These are phyloP conservation scores for Candida awuae DNA, from an alignment of 805 yeast genomes.

Conservation along the genomic window DNA sequence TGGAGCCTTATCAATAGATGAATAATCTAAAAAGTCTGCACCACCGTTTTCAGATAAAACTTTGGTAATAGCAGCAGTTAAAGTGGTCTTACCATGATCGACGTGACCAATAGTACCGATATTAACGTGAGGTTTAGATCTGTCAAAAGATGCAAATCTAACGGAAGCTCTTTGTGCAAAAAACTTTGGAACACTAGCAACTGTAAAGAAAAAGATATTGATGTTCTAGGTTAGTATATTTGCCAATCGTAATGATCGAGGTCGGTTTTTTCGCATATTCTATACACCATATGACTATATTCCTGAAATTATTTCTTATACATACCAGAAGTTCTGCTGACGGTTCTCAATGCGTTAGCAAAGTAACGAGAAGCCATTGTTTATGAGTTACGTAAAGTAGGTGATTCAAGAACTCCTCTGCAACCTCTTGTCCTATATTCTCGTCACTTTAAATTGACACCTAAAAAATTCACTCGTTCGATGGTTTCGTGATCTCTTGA, in stretches of 20 bases:
- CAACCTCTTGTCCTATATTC: no score
- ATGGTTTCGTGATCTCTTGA: no score
- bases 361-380: constrained; percentile 28
- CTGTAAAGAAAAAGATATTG: constrained; percentile 1
- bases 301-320: neutral
- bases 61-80: constrained; percentile 98
- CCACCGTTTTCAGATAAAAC: constrained; percentile 82
- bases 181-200: constrained; percentile 14
- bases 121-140: constrained; percentile 94
- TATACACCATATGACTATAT: no score
- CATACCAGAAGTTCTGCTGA: constrained; percentile 24
- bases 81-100: constrained; percentile 97
- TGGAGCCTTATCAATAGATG: constrained; percentile 93
- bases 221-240: neutral
- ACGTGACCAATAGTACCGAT: constrained; percentile 98
- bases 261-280: no score
- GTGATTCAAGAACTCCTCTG: neutral
- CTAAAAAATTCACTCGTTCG: no score
- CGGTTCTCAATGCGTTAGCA: constrained; percentile 22
- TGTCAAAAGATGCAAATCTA: constrained; percentile 68
- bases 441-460: no score
- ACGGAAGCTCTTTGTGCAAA: constrained; percentile 19
- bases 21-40: constrained; percentile 88
- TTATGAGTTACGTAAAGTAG: neutral
- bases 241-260: no score